These are phyloP conservation scores for Haematococcus lacustris DNA, from an alignment of 139 green algal genomes.

Conservation along the genomic window DNA sequence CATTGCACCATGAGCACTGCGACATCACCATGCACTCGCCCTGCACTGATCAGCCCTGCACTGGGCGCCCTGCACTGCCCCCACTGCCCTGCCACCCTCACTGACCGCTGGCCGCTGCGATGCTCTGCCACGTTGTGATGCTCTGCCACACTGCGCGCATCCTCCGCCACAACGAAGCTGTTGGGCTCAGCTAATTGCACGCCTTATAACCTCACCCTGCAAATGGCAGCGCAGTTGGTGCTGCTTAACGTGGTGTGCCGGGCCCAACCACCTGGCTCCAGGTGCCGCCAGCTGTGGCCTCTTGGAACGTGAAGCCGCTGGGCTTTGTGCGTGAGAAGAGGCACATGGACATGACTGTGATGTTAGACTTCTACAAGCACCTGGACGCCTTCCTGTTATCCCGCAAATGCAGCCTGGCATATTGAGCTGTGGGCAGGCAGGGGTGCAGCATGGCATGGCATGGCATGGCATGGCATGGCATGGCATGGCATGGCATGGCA, in stretches of 20 bases:
- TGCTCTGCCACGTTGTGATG: not conserved
- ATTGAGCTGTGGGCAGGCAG: slow-evolving; percentile 25
- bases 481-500: too few species aligned
- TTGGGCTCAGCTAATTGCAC: not conserved
- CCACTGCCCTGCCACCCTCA: too few species aligned
- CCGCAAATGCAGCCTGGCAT: slow-evolving; percentile 19
- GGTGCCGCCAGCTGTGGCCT: slow-evolving; percentile 26
- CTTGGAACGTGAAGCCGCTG: slow-evolving; percentile 40
- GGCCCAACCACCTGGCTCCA: not conserved
- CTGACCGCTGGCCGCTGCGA: too few species aligned
- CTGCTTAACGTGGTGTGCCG: not conserved
- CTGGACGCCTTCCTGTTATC: slow-evolving; percentile 38
- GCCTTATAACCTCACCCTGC: not conserved
- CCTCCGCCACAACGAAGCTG: not conserved
- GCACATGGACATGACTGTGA: slow-evolving; percentile 32
- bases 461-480: too few species aligned
- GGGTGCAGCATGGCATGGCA: too few species aligned
- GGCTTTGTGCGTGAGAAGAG: slow-evolving; percentile 28
- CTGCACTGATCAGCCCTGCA: not conserved
- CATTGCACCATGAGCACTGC: not conserved
- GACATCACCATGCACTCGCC: not conserved
- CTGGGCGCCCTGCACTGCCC: not conserved
- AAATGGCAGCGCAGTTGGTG: not conserved
- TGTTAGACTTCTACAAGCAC: slow-evolving; percentile 38
- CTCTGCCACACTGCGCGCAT: not conserved